A percentile compares a stretch with the other conserved stretches of the same genome.
Evolutionary conservation across 73 alveolate genomes (phyloP).

Genomic region (Paramecium pentaurelia): DNA sequence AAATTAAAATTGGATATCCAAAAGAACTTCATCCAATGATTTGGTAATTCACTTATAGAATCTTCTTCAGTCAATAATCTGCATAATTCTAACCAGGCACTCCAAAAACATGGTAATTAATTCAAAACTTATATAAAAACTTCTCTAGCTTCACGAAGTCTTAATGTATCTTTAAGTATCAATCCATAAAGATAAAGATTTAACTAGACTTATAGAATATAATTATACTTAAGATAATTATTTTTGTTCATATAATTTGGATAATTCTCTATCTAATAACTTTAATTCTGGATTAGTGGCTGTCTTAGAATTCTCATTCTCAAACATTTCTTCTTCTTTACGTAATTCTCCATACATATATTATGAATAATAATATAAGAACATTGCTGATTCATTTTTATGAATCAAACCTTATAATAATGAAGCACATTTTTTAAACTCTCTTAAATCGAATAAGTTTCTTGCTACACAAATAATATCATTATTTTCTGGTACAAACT

Average conservation of each 20-base stretch:
- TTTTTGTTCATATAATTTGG: slow-evolving; percentile 43
- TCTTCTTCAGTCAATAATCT: slow-evolving; percentile 69
- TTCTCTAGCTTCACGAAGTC: slow-evolving; percentile 80
- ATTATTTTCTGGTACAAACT: slow-evolving; percentile 71
- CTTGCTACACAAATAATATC: slow-evolving; percentile 84
- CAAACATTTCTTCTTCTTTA: slow-evolving; percentile 93
- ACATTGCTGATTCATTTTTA: slow-evolving; percentile 84
- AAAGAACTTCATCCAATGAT: slow-evolving; percentile 96
- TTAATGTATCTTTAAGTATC: slow-evolving; percentile 84
- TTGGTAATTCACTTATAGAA: slow-evolving; percentile 67
- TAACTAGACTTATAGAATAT: background rate
- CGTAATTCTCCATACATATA: slow-evolving; percentile 81
- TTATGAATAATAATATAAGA: slow-evolving; percentile 82
- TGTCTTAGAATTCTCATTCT: slow-evolving; percentile 66
- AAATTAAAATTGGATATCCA: slow-evolving; percentile 82
- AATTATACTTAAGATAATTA: slow-evolving; percentile 49
- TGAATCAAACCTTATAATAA: slow-evolving; percentile 73
- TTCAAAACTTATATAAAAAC: slow-evolving; percentile 85
- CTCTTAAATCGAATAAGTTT: slow-evolving; percentile 89
- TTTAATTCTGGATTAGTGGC: slow-evolving; percentile 68
- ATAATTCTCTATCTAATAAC: slow-evolving; percentile 67
- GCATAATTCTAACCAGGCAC: slow-evolving; percentile 95
- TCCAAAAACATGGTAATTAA: slow-evolving; percentile 93
- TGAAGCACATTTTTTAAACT: slow-evolving; percentile 87
- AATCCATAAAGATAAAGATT: slow-evolving; percentile 89